Percentiles rank a stretch among this genome's conserved stretches.
These are phyloP conservation scores for Solanum medicagineum DNA, from an alignment of 257 asterid species.

Conservation along the genomic window DNA sequence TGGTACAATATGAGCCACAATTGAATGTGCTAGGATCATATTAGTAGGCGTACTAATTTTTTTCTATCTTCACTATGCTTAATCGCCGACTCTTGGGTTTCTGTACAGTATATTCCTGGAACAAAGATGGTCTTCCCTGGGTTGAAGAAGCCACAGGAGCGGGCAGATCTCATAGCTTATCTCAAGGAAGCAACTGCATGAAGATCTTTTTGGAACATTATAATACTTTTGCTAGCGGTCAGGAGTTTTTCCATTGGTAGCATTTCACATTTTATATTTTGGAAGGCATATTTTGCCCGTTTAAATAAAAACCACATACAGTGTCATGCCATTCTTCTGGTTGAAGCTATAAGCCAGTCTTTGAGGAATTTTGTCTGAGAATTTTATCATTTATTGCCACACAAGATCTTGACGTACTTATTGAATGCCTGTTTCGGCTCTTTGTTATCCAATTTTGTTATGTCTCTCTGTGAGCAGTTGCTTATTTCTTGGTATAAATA, in stretches of 20 bases:
- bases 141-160: slow-evolving; percentile 88
- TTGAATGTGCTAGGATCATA: background rate
- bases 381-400: background rate
- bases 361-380: background rate
- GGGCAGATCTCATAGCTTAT: slow-evolving; percentile 80
- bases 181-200: slow-evolving; percentile 73
- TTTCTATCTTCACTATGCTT: background rate
- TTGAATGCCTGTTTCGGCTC: background rate
- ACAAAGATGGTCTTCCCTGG: slow-evolving; percentile 99
- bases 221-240: background rate
- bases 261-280: background rate
- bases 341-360: background rate
- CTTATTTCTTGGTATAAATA: background rate
- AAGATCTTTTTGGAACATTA: background rate
- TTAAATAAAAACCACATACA: background rate
- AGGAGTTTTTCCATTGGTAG: background rate
- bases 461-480: background rate
- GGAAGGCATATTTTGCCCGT: background rate
- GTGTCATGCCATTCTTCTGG: background rate
- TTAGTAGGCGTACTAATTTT: background rate
- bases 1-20: background rate
- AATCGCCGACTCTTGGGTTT: background rate
- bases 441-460: background rate
- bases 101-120: slow-evolving; percentile 83
- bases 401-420: background rate